phyloP scores from a whole-genome alignment of 1,139 yeast genomes.

The Debaryomycetaceae sp. region DNA sequence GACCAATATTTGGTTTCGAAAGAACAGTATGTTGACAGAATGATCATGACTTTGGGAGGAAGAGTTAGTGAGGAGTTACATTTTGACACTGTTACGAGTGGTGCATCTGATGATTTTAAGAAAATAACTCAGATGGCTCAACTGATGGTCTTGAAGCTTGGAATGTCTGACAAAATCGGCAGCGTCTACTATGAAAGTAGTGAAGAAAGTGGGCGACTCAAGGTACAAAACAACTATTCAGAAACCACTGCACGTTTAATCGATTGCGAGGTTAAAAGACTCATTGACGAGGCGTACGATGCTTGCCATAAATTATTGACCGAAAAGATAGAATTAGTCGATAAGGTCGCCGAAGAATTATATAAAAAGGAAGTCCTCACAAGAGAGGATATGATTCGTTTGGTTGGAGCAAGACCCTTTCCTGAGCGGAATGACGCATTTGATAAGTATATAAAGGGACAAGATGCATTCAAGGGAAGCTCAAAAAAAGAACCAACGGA shows the following conservation, averaged over 20 bases:
- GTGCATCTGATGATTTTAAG: slow-evolving; percentile 94
- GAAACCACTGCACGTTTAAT: slow-evolving; percentile 69
- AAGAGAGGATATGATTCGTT: slow-evolving; percentile 84
- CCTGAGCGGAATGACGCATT: slow-evolving; percentile 90
- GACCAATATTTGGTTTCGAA: slow-evolving; percentile 82
- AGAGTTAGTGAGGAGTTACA: slow-evolving; percentile 93
- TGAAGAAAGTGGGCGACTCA: slow-evolving; percentile 44
- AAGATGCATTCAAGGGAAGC: slow-evolving; percentile 35
- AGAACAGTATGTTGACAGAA: slow-evolving; percentile 78
- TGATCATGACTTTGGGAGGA: slow-evolving; percentile 97
- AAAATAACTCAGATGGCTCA: slow-evolving; percentile 95
- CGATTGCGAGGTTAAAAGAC: slow-evolving; percentile 79
- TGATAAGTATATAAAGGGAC: slow-evolving; percentile 68
- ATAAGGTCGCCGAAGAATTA: slow-evolving; percentile 80
- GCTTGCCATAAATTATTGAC: slow-evolving; percentile 64
- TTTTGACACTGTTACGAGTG: slow-evolving; percentile 86
- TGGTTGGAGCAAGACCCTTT: slow-evolving; percentile 87
- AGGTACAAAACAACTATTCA: slow-evolving; percentile 66
- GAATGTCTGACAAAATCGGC: slow-evolving; percentile 87
- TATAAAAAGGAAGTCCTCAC: slow-evolving; percentile 81
- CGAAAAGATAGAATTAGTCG: slow-evolving; percentile 74
- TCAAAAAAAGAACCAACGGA: slow-evolving; percentile 9
- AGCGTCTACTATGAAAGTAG: slow-evolving; percentile 52
- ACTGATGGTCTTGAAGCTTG: slow-evolving; percentile 86
- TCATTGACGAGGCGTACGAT: slow-evolving; percentile 74